Base-by-base conservation (phyloP, 108 stramenopile species). In the Pseudonitzschia pungens region DNA sequence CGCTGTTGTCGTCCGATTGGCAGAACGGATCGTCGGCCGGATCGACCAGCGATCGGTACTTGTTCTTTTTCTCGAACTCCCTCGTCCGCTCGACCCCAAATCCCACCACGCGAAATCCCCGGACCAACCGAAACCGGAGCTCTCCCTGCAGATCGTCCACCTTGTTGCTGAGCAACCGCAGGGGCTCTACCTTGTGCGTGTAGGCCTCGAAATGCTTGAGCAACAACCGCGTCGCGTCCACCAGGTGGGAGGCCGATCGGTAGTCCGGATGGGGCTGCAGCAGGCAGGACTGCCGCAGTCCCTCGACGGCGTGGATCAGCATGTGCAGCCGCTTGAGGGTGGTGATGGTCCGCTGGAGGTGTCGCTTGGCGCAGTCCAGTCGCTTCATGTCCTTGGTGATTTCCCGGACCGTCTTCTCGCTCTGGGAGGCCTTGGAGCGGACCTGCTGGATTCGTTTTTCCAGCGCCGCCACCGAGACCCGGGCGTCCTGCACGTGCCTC, bases 271-370 rank as follows among this genome's bases (percentile, higher is more conserved):
- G 78, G 18, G 88, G 87, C 20, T 79, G 68, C 53, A 55, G 60
- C 75, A 82, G 53, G 24, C 86, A 88, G 32, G 89, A 82, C 71
- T 75, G 60, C n/a, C 93, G 78, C 45, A 99, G 81, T 66, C 96
- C 94, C 59, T 94, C 92, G 24, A 98, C 96, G 20, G 98, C 97
- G 77, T 97, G 94, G 24, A 96, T 72, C 28, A 99, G 75, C 99
- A 99, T 98, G 82, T 99, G 99, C 74, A 99, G 78, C n/a, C 95
- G 76, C 69, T 98, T 98, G 33, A 99, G 74, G 0, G 97, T 94
- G 3, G 97, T 98, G 68, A 99, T 98, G 18, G 98, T 98, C 18
- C 85, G 79, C 57, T 96, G 95, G 75, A 98, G 87, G 75, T 99
- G 96, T 11, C 90, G 84, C 83, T 99, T 99, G 74, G 98, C 97